phyloP scores from a whole-genome alignment of 331 rosid species.

The Malus hybrid region DNA sequence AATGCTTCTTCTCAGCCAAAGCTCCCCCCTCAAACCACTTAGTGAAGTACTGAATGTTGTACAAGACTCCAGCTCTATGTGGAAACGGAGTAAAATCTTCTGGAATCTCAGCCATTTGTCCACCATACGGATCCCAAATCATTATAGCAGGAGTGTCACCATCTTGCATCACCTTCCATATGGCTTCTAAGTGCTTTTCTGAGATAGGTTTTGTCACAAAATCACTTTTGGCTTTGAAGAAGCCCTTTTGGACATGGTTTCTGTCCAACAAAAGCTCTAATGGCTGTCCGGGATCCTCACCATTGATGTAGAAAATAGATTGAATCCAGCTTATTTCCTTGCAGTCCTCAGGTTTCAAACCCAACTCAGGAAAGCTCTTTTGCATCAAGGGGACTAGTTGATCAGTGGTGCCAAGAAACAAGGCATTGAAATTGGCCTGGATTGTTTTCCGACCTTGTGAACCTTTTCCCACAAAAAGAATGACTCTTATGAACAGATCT shows the following conservation, averaged over 20 bases:
- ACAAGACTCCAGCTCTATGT: conserved; percentile 56
- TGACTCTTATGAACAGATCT: conserved; percentile 47
- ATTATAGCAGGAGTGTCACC: background rate
- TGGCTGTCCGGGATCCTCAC: background rate
- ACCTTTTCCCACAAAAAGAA: conserved; percentile 5
- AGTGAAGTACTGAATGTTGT: conserved; percentile 50
- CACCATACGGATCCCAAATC: conserved; percentile 22
- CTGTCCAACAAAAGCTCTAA: background rate
- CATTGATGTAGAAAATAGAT: background rate
- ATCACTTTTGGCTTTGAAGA: conserved; percentile 20
- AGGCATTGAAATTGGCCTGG: background rate
- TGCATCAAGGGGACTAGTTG: background rate
- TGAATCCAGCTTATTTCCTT: conserved; percentile 16
- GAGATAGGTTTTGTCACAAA: conserved; percentile 8
- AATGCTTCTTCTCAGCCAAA: conserved; percentile 22
- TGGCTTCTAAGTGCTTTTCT: background rate
- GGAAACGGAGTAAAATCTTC: conserved; percentile 67
- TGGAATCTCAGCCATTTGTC: conserved; percentile 11
- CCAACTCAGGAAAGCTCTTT: conserved; percentile 10
- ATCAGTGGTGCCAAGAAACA: conserved; percentile 17
- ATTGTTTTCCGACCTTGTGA: background rate
- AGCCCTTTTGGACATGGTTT: background rate
- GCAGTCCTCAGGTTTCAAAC: conserved; percentile 6
- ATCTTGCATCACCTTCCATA: conserved; percentile 7
- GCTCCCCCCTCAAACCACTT: conserved; percentile 31